These are phyloP conservation scores for Westerdykella sp. DNA, from an alignment of 2,329 filamentous ascomycete species.

Conservation along the genomic window DNA sequence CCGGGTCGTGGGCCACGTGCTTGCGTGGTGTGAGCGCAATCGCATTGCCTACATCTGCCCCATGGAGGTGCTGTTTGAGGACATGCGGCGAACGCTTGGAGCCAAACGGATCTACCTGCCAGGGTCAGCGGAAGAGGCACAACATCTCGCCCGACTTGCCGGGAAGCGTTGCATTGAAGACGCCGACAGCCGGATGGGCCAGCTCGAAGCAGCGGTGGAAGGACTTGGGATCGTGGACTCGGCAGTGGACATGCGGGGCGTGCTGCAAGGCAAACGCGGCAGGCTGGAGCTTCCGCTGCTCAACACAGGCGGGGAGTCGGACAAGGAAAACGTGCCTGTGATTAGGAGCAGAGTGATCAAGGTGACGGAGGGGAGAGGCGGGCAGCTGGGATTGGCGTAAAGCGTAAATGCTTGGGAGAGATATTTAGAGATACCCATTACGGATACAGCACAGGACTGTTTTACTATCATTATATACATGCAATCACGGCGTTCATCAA, in stretches of 20 bases:
- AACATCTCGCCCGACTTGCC: constrained; percentile 7
- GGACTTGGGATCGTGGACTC: constrained; percentile 28
- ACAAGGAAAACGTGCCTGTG: constrained; percentile 24
- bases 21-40: constrained; percentile 78
- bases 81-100: constrained; percentile 73
- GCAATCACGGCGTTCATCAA: too few relatives aligned
- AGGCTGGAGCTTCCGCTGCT: constrained; percentile 4
- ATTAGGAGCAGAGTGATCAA: constrained; percentile 19
- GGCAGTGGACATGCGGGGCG: constrained; percentile 13
- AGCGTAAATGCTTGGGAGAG: too few relatives aligned
- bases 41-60: constrained; percentile 86
- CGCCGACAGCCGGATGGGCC: constrained; percentile 12
- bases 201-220: constrained; percentile 22
- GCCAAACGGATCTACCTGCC: constrained; percentile 67
- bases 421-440: too few relatives aligned
- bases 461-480: too few relatives aligned
- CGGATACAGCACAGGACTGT: too few relatives aligned
- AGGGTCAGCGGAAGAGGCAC: constrained; percentile 40
- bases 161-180: constrained; percentile 4
- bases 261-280: constrained; percentile 1
- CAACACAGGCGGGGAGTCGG: constrained; percentile 15
- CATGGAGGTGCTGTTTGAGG: constrained; percentile 82
- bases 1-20: constrained; percentile 78
- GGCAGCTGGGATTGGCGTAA: background rate
- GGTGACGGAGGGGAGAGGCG: constrained; percentile 17